Conservation (phyloP, 257 asterid genomes). For the Fraxinus americana region DNA sequence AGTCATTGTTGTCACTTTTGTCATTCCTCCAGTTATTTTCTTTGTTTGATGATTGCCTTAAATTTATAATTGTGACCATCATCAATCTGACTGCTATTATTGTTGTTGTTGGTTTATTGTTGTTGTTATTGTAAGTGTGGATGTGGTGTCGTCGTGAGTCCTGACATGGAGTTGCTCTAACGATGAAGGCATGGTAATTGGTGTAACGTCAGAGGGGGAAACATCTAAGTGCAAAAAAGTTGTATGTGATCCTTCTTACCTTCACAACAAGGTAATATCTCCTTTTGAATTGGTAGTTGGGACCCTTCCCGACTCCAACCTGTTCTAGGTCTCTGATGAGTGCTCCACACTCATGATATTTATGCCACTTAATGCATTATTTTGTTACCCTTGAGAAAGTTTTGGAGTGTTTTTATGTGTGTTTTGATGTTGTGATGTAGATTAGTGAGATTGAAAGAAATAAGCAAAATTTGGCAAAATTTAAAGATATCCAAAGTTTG, state of each 20-base stretch:
- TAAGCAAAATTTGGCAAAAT: too few species aligned
- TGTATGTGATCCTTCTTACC: conserved; percentile 96
- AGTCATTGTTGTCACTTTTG: neutral
- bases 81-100: neutral
- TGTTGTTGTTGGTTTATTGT: conserved; percentile 11
- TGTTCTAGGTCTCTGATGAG: too few species aligned
- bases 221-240: conserved; percentile 93
- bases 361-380: too few species aligned
- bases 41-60: neutral
- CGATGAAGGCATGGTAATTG: conserved; percentile 84
- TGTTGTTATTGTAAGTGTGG: neutral
- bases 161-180: conserved; percentile 28
- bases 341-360: too few species aligned
- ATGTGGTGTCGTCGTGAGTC: neutral
- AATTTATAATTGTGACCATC: neutral
- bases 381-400: too few species aligned
- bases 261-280: conserved; percentile 70
- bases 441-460: too few species aligned
- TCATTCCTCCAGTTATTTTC: neutral
- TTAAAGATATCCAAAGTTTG: too few species aligned
- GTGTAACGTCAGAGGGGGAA: conserved; percentile 96
- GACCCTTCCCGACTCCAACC: too few species aligned
- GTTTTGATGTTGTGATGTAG: too few species aligned
- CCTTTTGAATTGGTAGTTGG: conserved; percentile 8
- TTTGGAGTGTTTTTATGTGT: too few species aligned